Base-by-base conservation (phyloP, 768 basidiomycete species). In the Candolleomyces eurysporus region DNA sequence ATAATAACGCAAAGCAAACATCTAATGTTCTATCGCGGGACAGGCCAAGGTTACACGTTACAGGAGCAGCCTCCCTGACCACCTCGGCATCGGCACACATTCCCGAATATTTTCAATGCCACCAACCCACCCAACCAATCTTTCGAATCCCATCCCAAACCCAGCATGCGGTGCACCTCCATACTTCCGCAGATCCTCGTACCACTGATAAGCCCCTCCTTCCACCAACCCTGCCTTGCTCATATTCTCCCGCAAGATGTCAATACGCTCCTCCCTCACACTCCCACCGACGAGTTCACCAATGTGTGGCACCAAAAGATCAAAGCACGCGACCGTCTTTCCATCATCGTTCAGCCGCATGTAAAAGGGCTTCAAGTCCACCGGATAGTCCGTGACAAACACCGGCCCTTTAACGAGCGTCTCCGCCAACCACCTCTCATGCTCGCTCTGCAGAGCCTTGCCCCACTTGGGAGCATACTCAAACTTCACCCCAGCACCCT, bases 271-370 rank as follows among this genome's bases (percentile, higher is more conserved):
- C 70, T 95, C 91, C 62, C 97, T 83, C 43, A 98, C 78, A 45
- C 93, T 96, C 4, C 97, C 97, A 1, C 97, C 97, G 0, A 84
- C 90, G 21, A 99, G 82, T 75, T 99, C 97, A 4, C 96, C 96
- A 1, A 94, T 76, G 22, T 82, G 75, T 0, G 96, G 97, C 5
- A 98, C 86, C 57, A 99, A 82, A 17, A 99, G 80, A 71, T 99
- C 97, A 68, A 99, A 97, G 75, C 96, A 98, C n/a, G 89, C 93
- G 3, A 93, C 94, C 0, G 74, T 75, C 50, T 65, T 64, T 13
- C 73, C 73, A 45, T 80, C 75, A 9, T 73, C 73, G 68, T 92
- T 93, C 46, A 70, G 71, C 40, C 92, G 86, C 97, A 98, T 98
- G 76, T 99, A 99, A 78, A 98, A 98, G 8, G 97, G 95, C 73